Evolutionary conservation across 768 basidiomycete species (phyloP).

Genomic region (Leucosporidium scottii): DNA sequence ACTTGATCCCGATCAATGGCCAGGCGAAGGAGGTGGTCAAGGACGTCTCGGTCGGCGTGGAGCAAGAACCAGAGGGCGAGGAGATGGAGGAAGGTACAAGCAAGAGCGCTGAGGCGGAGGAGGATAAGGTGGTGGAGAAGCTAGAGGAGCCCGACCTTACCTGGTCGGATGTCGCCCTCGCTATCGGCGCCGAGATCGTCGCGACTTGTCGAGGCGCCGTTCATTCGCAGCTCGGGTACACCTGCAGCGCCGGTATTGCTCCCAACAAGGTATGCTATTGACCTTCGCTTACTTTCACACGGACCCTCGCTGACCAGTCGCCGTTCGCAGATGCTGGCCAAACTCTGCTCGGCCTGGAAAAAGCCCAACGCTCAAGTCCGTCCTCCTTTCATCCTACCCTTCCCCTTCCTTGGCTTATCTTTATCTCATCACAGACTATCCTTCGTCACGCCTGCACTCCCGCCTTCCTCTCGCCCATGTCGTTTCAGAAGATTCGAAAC

Average conservation of each 20-base stretch:
- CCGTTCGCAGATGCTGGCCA: constrained; percentile 65
- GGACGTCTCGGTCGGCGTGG: constrained; percentile 4
- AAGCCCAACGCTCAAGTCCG: constrained; percentile 79
- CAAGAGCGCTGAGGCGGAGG: constrained; percentile 12
- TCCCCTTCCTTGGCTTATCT: constrained; percentile 4
- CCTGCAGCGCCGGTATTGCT: constrained; percentile 42
- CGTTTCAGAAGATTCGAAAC: constrained; percentile 92
- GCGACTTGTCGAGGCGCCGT: constrained; percentile 63
- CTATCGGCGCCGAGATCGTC: constrained; percentile 83
- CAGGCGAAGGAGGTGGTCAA: constrained; percentile 25
- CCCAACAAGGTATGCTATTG: constrained; percentile 33
- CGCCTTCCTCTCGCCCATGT: constrained; percentile 69
- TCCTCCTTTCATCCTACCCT: neutral
- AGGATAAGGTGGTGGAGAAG: constrained; percentile 37
- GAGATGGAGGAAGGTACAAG: no score
- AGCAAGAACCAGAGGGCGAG: constrained; percentile 15
- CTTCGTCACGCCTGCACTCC: constrained; percentile 76
- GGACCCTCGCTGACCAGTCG: no score
- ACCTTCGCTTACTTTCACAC: no score
- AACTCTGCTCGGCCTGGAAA: constrained; percentile 85
- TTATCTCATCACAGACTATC: constrained; percentile 55
- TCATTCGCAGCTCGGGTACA: constrained; percentile 68
- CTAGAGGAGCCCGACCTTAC: constrained; percentile 43
- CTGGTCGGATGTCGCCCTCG: constrained; percentile 90
- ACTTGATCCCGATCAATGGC: constrained; percentile 51